Evolutionary conservation across 2,329 filamentous ascomycete species (phyloP), one percentile per base, ranked within the genome.

Genomic region (Sporothrix dimorphospora): DNA sequence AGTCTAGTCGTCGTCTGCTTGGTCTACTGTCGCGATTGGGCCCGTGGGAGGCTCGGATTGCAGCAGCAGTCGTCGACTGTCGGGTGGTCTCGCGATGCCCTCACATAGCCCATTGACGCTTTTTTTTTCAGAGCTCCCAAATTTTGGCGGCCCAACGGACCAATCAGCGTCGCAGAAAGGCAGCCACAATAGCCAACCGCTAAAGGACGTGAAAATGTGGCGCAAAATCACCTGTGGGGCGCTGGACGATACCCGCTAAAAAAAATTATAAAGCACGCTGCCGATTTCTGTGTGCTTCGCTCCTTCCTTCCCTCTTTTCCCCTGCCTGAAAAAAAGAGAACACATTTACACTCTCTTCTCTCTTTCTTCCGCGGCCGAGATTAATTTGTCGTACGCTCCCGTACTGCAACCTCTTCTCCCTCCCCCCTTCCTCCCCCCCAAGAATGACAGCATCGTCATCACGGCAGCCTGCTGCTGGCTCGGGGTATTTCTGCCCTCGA

Each of bases 391-490:
- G 27, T 34, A 11, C n/a, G 14, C 30, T 34, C 21, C 38, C 21
- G 42, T 49, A 12, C 63, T 16, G 24, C 63, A 49, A 11, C 57
- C 19, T 34, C 24, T 65, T 38, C 34, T 49, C 69, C 45, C 49
- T 30, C 6, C 38, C 8, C 38, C 51, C 65, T 14, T 45, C 38
- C 38, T 27, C 59, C 49, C 49, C 67, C 69, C 69, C 51, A 49
- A 75, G 72, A 65, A 76, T 75, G 75, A 73, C 67, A 63, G 51
- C 70, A 73, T 70, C 66, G 75, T 72, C 73, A 74, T 72, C 74
- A 72, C 73, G 71, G 73, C 74, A 74, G 75, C 73, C 73, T 74
- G 73, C 72, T 73, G 71, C 73, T 73, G 74, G 71, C 66, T 53
- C 67, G 47, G 71, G 61, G 27, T 63, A 71, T 11, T 75, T 72